These are phyloP conservation scores for Hymenoscyphus albidus DNA, from an alignment of 2,329 filamentous ascomycete genomes.

Conservation along the genomic window DNA sequence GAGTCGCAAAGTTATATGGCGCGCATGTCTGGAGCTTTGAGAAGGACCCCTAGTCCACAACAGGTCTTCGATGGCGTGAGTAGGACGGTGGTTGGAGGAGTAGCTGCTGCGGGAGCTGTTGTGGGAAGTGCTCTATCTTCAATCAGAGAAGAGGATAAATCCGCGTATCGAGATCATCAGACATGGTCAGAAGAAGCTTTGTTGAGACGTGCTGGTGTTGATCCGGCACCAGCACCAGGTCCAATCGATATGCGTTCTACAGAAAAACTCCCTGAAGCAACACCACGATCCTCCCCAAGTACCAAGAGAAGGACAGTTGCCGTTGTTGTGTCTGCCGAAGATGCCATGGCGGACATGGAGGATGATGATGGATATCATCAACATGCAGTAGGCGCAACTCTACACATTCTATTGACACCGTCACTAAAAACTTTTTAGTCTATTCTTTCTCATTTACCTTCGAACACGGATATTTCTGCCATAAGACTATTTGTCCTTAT, in stretches of 20 bases:
- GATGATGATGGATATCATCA: slow-evolving; percentile 63
- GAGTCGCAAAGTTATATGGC: slow-evolving; percentile 62
- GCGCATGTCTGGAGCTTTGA: slow-evolving; percentile 75
- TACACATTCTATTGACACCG: not conserved
- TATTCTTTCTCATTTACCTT: slow-evolving; percentile 83
- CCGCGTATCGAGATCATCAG: slow-evolving; percentile 78
- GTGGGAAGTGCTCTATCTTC: slow-evolving; percentile 79
- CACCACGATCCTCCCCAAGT: slow-evolving; percentile 19
- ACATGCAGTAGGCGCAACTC: slow-evolving; percentile 65
- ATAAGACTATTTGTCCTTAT: slow-evolving; percentile 84
- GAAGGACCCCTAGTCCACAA: slow-evolving; percentile 80
- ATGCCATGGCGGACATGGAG: slow-evolving; percentile 53
- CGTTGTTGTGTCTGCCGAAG: slow-evolving; percentile 80
- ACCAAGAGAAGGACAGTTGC: slow-evolving; percentile 63
- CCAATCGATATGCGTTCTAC: slow-evolving; percentile 27
- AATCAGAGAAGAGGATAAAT: slow-evolving; percentile 78
- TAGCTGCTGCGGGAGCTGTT: slow-evolving; percentile 77
- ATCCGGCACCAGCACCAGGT: slow-evolving; percentile 28
- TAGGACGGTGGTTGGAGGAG: slow-evolving; percentile 74
- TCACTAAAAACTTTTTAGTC: slow-evolving; percentile 49
- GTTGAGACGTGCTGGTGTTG: slow-evolving; percentile 51
- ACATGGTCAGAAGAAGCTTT: slow-evolving; percentile 90
- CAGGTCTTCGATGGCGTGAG: slow-evolving; percentile 83
- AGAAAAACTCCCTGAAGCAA: slow-evolving; percentile 21
- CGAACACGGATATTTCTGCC: slow-evolving; percentile 66